Evolutionary conservation across 2,329 filamentous ascomycete species (phyloP).

Genomic region (Phaeosphaeria sp.): DNA sequence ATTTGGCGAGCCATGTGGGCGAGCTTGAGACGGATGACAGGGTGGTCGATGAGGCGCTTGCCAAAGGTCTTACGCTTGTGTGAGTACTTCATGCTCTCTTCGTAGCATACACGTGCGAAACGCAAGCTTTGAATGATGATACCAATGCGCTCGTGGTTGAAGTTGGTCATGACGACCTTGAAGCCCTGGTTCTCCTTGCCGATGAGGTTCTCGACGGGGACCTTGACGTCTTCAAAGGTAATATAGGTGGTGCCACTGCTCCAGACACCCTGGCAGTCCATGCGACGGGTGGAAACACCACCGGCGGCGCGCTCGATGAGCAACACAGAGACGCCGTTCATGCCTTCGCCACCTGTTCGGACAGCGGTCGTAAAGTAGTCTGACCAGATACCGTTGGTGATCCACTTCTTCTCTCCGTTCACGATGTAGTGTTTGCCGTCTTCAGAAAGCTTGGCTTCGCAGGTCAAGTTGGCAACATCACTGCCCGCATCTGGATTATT

Average conservation of each 20-base stretch:
- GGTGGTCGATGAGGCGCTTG: constrained; percentile 95
- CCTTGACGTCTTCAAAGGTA: constrained; percentile 98
- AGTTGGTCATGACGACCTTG: constrained; percentile 99
- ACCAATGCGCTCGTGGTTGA: constrained; percentile 98
- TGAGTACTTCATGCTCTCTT: constrained; percentile 94
- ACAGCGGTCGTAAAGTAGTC: constrained; percentile 99
- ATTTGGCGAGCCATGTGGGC: constrained; percentile 98
- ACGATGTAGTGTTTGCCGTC: constrained; percentile 99
- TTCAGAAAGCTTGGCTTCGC: constrained; percentile 91
- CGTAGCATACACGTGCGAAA: constrained; percentile 95
- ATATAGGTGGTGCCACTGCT: constrained; percentile 95
- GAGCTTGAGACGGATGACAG: constrained; percentile 96
- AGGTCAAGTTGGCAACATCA: constrained; percentile 93
- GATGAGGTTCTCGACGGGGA: constrained; percentile 97
- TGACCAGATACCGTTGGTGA: constrained; percentile 95
- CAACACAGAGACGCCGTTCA: constrained; percentile 90
- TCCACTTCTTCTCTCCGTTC: constrained; percentile 99
- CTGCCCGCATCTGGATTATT: constrained; percentile 77
- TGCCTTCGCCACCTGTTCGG: constrained; percentile 84
- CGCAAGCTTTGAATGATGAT: constrained; percentile 98
- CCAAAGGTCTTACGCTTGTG: constrained; percentile 97
- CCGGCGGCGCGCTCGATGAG: constrained; percentile 78
- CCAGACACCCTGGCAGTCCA: constrained; percentile 96
- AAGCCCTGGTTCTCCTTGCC: constrained; percentile 99
- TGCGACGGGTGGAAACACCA: constrained; percentile 89